Base-by-base conservation (phyloP, 164 flowering plant genomes). In the Sedum album region DNA sequence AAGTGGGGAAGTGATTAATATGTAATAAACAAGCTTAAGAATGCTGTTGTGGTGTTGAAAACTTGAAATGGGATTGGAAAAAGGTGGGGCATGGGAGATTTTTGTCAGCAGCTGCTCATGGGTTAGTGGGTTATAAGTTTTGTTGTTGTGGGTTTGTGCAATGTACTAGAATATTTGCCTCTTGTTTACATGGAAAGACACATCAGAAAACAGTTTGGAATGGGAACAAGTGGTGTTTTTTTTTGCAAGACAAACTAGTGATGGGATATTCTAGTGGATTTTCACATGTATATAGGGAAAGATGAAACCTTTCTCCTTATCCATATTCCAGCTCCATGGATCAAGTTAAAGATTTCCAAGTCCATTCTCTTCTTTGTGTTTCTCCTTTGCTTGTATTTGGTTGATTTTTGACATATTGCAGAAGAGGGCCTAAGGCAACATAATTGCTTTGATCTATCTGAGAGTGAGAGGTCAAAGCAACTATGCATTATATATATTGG, bases 331-430 rank as follows among this genome's bases (percentile, higher is more conserved):
- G 62, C 31, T 14, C 20, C 62, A 26, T 30, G 62, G 33, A 28
- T 87, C 82, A 94, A 49, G 95, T 80, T 41, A 90, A 82, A 60
- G 99, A 88, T 76, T 83, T 87, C 38, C 97, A 96, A 66, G 96
- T 92, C 97, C 96, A 94, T 81, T 94, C 97, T 97, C 82, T 35
- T 88, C 85, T 67, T 90, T 79, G 53, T 89, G 82, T 82, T 91
- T 94, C 68, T 84, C 83, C 77, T 87, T 94, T 62, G 99, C 99
- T 74, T 85, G 90, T 94, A 87, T 88, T 74, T 64, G 80, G 78
- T 94, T 94, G 82, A 94, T 91, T 73, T 94, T 94, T 78, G n/a
- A n/a, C n/a, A n/a, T n/a, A n/a, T n/a, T n/a, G n/a, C n/a, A n/a
- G n/a, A n/a, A n/a, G n/a, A n/a, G n/a, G n/a, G n/a, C n/a, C n/a